phyloP scores from a whole-genome alignment of 805 yeast species.

The Myxozyma nipponensis region DNA sequence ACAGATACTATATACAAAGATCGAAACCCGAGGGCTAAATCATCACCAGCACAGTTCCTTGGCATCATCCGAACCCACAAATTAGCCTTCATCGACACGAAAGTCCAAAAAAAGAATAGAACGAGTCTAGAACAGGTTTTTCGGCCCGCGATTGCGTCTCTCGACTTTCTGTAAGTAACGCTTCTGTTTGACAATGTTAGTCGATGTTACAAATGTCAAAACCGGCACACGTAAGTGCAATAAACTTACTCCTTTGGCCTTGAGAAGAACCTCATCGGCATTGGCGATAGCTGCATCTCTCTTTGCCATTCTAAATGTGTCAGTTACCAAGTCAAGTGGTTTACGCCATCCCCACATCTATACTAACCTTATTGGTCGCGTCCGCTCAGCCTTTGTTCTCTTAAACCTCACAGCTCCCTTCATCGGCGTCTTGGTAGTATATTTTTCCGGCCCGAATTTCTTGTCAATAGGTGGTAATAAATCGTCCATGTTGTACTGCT shows the following conservation, averaged over 20 bases:
- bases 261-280: constrained; percentile 15
- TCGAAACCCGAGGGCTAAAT: too few relatives aligned
- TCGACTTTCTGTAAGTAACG: constrained; percentile 10
- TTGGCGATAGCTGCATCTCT: constrained; percentile 16
- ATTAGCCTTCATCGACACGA: too few relatives aligned
- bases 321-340: neutral
- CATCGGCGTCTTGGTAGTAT: constrained; percentile 16
- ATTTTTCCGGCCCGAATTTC: constrained; percentile 23
- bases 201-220: neutral
- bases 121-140: constrained; percentile 22
- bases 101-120: too few relatives aligned
- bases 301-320: constrained; percentile 12
- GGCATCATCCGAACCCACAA: too few relatives aligned
- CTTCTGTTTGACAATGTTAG: constrained; percentile 3
- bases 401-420: constrained; percentile 17
- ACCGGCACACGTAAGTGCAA: too few relatives aligned
- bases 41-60: too few relatives aligned
- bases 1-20: too few relatives aligned
- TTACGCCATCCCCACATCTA: neutral
- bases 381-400: constrained; percentile 13
- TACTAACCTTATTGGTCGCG: neutral
- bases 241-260: constrained; percentile 21
- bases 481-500: constrained; percentile 64
- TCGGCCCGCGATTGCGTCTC: constrained; percentile 10
- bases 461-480: constrained; percentile 60